phyloP scores from a whole-genome alignment of 108 stramenopile species.

The Skeletonema menzelii region DNA sequence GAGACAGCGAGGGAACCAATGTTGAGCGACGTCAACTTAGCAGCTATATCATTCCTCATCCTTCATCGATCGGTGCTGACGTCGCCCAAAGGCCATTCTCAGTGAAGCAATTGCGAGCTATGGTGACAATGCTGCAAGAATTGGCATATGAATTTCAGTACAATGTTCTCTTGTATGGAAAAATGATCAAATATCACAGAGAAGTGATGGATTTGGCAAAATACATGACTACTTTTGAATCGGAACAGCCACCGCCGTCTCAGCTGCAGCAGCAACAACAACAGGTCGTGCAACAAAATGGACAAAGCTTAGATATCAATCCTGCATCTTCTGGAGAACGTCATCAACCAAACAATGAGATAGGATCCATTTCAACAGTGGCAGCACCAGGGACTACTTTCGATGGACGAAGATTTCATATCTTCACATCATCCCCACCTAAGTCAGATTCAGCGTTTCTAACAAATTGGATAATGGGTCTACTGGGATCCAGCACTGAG shows the following conservation, averaged over 20 bases:
- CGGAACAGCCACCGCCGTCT: not conserved
- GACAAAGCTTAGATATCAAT: not conserved
- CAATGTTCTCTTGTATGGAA: not conserved
- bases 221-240: not conserved
- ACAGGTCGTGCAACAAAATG: not conserved
- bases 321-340: not conserved
- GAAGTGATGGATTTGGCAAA: slow-evolving; percentile 10
- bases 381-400: not conserved
- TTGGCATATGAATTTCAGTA: slow-evolving; percentile 5
- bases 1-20: not conserved
- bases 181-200: slow-evolving; percentile 6
- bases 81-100: not conserved
- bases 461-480: slow-evolving; percentile 24
- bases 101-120: not conserved
- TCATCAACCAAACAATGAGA: not conserved
- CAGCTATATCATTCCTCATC: slow-evolving; percentile 21
- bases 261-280: not conserved
- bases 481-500: slow-evolving; percentile 3
- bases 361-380: not conserved
- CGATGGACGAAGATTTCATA: slow-evolving; percentile 8
- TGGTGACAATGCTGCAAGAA: slow-evolving; percentile 9
- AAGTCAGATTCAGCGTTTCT: slow-evolving; percentile 16
- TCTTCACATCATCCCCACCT: slow-evolving; percentile 13
- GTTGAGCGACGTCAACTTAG: not conserved
- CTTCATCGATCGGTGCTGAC: slow-evolving; percentile 1